Percentiles rank a stretch among this genome's conserved stretches.
Evolutionary conservation across 345 rosid genomes (phyloP).

Genomic region (Arabidopsis thaliana): DNA sequence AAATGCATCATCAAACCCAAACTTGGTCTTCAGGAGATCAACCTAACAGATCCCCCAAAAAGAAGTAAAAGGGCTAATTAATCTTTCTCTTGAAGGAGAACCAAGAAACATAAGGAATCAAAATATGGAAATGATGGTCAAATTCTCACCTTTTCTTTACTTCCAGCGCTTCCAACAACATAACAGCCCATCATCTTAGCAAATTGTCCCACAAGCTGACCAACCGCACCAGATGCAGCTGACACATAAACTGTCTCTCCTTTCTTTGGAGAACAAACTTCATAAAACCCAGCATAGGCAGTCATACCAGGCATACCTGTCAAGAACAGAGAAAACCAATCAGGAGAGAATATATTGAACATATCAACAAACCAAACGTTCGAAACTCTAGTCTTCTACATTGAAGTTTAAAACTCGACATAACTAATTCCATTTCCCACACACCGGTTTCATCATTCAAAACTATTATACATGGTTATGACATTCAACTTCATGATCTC

Average conservation of each 20-base stretch:
- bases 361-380: neutral
- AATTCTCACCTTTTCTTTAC: conserved; percentile 50
- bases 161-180: conserved; percentile 66
- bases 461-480: neutral
- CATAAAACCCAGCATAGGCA: conserved; percentile 56
- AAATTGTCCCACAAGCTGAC: conserved; percentile 63
- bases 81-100: neutral
- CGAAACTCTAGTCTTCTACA: neutral
- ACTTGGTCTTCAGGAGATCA: conserved; percentile 61
- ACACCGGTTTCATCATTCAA: neutral
- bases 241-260: conserved; percentile 57
- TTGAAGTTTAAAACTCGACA: neutral
- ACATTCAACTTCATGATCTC: conserved; percentile 2
- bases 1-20: conserved; percentile 78
- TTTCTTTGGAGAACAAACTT: conserved; percentile 53
- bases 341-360: neutral
- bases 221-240: conserved; percentile 65
- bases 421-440: neutral
- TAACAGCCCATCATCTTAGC: conserved; percentile 59
- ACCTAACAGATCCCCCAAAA: conserved; percentile 46
- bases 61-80: conserved; percentile 16
- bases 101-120: neutral
- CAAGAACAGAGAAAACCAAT: conserved; percentile 3
- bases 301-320: conserved; percentile 62
- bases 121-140: neutral